A percentile compares a stretch with the other conserved stretches of the same genome.
phyloP scores from a whole-genome alignment of 805 yeast species.

The Candida palmyrensis region DNA sequence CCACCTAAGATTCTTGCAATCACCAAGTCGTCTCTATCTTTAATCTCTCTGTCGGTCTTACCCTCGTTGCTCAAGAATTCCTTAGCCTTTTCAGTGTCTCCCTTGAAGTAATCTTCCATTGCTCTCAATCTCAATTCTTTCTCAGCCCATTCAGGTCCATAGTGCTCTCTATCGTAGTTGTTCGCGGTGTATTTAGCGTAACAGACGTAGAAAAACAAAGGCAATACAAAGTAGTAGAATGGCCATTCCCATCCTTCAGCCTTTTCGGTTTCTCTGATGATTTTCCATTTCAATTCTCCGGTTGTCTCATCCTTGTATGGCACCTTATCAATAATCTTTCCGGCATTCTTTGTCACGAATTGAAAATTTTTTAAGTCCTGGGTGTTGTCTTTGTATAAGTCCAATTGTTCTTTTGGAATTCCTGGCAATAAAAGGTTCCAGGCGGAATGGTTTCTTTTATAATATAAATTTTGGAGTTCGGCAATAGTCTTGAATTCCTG shows the following conservation, averaged over 20 bases:
- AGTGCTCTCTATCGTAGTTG: constrained; percentile 33
- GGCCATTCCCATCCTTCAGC: constrained; percentile 83
- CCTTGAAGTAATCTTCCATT: constrained; percentile 58
- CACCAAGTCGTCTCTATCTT: constrained; percentile 68
- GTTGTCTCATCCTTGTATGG: constrained; percentile 77
- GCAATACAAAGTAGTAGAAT: constrained; percentile 67
- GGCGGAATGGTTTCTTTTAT: constrained; percentile 49
- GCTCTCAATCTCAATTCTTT: constrained; percentile 74
- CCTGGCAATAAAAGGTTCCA: constrained; percentile 43
- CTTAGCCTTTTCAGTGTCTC: constrained; percentile 45
- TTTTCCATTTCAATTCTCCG: constrained; percentile 75
- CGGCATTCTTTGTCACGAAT: constrained; percentile 42
- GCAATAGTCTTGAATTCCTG: constrained; percentile 69
- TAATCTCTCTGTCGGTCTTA: constrained; percentile 51
- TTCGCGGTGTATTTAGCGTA: constrained; percentile 43
- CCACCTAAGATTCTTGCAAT: constrained; percentile 80
- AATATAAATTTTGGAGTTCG: constrained; percentile 57
- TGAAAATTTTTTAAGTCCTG: constrained; percentile 54
- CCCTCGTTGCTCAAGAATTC: constrained; percentile 50
- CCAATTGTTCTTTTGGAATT: constrained; percentile 50
- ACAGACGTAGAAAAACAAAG: constrained; percentile 56
- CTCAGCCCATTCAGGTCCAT: constrained; percentile 73
- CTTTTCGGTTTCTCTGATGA: constrained; percentile 66
- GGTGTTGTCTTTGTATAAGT: constrained; percentile 55
- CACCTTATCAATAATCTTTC: constrained; percentile 72